Percentiles rank a stretch among this genome's conserved stretches.
Evolutionary conservation across 2,329 filamentous ascomycete genomes (phyloP).

Genomic region (Aspergillus aculeatus): DNA sequence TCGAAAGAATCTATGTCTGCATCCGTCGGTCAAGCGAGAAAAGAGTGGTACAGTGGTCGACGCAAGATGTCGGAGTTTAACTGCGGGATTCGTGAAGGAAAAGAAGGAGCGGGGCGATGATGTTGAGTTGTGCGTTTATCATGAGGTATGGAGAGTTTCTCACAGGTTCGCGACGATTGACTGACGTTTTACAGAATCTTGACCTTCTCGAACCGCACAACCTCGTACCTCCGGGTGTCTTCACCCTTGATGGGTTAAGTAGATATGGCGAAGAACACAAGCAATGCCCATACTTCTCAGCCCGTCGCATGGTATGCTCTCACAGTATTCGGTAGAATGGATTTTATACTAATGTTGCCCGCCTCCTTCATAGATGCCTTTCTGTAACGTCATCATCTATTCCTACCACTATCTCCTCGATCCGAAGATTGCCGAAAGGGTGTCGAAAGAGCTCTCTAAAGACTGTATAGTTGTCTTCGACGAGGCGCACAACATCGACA

Average conservation of each 20-base stretch:
- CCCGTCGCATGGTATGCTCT: constrained; percentile 75
- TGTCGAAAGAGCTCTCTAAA: constrained; percentile 93
- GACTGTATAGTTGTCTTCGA: constrained; percentile 99
- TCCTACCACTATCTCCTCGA: constrained; percentile 98
- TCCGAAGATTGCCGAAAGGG: constrained; percentile 93
- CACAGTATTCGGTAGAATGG: not conserved
- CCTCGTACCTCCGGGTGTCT: constrained; percentile 89
- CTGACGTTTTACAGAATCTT: constrained; percentile 64
- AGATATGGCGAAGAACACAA: constrained; percentile 92
- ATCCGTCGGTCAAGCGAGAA: constrained; percentile 92
- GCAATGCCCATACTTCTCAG: constrained; percentile 96
- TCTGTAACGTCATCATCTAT: constrained; percentile 99
- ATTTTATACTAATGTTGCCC: constrained; percentile 12
- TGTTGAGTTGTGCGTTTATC: constrained; percentile 91
- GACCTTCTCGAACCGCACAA: constrained; percentile 94
- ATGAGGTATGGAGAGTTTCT: constrained; percentile 63
- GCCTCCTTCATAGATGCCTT: constrained; percentile 72
- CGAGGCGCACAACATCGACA: constrained; percentile 98
- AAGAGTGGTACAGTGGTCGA: constrained; percentile 94
- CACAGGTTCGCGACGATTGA: not conserved
- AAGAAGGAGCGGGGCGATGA: constrained; percentile 95
- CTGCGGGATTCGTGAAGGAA: constrained; percentile 94
- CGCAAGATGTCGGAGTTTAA: constrained; percentile 91
- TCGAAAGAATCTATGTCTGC: constrained; percentile 94
- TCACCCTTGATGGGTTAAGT: constrained; percentile 86